Base-by-base conservation (phyloP, 345 rosid genomes). In the Euclidium syriacum region DNA sequence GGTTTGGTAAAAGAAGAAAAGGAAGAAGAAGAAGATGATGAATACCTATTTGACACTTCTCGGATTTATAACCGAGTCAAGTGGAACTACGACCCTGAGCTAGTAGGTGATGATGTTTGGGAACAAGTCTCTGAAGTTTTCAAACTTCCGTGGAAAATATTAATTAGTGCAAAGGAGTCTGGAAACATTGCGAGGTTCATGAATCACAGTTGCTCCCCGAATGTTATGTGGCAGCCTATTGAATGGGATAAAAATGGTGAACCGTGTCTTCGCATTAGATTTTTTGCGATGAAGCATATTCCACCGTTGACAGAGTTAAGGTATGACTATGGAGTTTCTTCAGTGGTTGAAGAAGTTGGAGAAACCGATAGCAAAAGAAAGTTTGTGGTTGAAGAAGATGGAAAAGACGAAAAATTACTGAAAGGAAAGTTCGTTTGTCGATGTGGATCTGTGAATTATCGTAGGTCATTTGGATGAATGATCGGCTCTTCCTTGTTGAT, bases 131-230 rank as follows among this genome's bases (percentile, higher is more conserved):
- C 52, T 8, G 64, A 61, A 65, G 35, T 50, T 48, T 62, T 19
- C 23, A 48, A 72, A 3, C 19, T 89, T 40, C 84, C 86, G 10
- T 77, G 22, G 25, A 80, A 81, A 6, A 48, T 86, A 10, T 48
- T 82, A 50, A 80, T 88, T 14, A 77, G 65, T 49, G 87, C 89
- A 0, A 86, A 68, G 46, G 59, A 63, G 15, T 14, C 8, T 50
- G 98, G 88, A 4, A 92, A 92, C 51, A 82, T 89, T 8, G 83
- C 85, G n/a, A 76, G 95, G 25, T 87, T 90, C 70, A 82, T 90
- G 81, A 90, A 87, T 59, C 95, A 90, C 46, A 80, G 94, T 62
- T 89, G 94, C 70, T 64, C 53, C 17, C 89, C 90, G 2, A 86
- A 81, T 74, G 80, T 83, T 12, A 79, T 85, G 44, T 92, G 98